Evolutionary conservation across 495 filamentous ascomycete species (phyloP).

Genomic region (Trichoderma virens): DNA sequence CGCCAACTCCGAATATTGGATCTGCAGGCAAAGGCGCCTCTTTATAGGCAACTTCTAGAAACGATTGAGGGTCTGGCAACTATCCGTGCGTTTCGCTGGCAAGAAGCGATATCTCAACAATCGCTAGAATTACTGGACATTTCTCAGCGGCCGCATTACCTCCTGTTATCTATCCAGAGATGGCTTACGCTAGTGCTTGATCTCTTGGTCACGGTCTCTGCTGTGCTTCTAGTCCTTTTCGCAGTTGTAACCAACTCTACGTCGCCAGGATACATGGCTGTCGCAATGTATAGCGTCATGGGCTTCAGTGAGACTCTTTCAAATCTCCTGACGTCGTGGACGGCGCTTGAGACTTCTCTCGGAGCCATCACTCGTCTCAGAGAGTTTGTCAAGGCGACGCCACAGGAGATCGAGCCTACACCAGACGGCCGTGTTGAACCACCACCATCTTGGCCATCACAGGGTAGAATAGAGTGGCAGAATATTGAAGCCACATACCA

Average conservation of each 20-base stretch:
- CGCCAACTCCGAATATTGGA: conserved; percentile 52
- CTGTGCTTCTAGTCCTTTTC: conserved; percentile 40
- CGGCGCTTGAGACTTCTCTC: conserved; percentile 34
- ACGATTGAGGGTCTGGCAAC: conserved; percentile 39
- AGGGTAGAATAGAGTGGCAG: conserved; percentile 16
- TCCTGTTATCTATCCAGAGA: conserved; percentile 47
- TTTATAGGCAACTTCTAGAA: conserved; percentile 48
- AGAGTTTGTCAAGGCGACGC: conserved; percentile 14
- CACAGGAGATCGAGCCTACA: conserved; percentile 13
- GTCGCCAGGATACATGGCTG: conserved; percentile 14
- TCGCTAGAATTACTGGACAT: conserved; percentile 40
- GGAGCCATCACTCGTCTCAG: conserved; percentile 35
- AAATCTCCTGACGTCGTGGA: conserved; percentile 20
- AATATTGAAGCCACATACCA: conserved; percentile 12
- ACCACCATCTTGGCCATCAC: conserved; percentile 17
- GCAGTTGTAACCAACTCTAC: conserved; percentile 30
- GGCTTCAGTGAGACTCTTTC: conserved; percentile 15
- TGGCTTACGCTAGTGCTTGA: conserved; percentile 47
- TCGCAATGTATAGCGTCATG: conserved; percentile 15
- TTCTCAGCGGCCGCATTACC: conserved; percentile 53
- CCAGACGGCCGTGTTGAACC: conserved; percentile 12
- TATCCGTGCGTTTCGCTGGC: conserved; percentile 52
- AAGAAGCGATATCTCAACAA: conserved; percentile 31
- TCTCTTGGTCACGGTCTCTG: conserved; percentile 42
- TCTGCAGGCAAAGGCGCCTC: conserved; percentile 46